These are phyloP conservation scores for Pseudogymnoascus sp. DNA, from an alignment of 2,329 filamentous ascomycete genomes.

Conservation along the genomic window DNA sequence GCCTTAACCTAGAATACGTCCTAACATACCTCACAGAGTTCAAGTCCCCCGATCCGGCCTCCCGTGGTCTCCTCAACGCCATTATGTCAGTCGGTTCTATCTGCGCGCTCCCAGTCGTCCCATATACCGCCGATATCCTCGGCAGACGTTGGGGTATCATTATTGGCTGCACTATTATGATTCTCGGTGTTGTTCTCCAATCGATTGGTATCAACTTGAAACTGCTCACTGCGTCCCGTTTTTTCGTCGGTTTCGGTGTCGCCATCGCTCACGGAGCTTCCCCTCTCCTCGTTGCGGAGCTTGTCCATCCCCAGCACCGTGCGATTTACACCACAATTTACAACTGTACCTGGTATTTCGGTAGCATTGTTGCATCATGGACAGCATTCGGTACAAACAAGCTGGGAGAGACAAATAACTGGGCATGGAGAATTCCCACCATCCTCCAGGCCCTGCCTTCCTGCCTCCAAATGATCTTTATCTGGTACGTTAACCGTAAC, in stretches of 20 bases:
- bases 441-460: slow-evolving; percentile 27
- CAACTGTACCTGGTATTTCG: slow-evolving; percentile 37
- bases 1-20: not conserved
- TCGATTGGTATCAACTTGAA: slow-evolving; percentile 30
- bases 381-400: slow-evolving; percentile 8
- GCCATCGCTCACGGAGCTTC: slow-evolving; percentile 23
- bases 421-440: slow-evolving; percentile 28
- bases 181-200: slow-evolving; percentile 36
- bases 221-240: slow-evolving; percentile 36
- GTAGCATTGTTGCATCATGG: slow-evolving; percentile 38
- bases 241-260: slow-evolving; percentile 30
- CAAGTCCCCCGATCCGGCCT: slow-evolving; percentile 23
- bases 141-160: slow-evolving; percentile 40
- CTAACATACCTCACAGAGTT: slow-evolving; percentile 12
- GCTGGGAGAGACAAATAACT: slow-evolving; percentile 15
- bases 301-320: slow-evolving; percentile 41
- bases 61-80: slow-evolving; percentile 36
- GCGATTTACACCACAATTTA: slow-evolving; percentile 39
- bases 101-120: slow-evolving; percentile 37
- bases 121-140: slow-evolving; percentile 39
- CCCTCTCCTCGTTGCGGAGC: slow-evolving; percentile 34
- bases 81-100: slow-evolving; percentile 43
- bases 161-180: slow-evolving; percentile 37
- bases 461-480: slow-evolving; percentile 12
- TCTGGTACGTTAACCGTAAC: slow-evolving; percentile 1